phyloP scores from a whole-genome alignment of 2,329 filamentous ascomycete species.

The Gliomastix tumulicola region DNA sequence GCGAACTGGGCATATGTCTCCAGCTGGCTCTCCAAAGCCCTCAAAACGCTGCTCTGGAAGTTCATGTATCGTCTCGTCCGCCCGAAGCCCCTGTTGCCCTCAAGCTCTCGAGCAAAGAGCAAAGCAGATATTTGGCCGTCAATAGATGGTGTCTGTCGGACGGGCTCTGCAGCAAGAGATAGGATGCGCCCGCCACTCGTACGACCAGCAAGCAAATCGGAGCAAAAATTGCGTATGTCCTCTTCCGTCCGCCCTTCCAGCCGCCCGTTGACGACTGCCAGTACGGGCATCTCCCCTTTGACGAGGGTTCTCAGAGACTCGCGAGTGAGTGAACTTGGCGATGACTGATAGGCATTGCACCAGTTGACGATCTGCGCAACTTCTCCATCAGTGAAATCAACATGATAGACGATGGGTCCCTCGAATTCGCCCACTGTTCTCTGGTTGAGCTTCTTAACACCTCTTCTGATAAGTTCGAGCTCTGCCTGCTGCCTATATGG shows the following conservation, averaged over 20 bases:
- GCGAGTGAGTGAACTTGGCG: slow-evolving; percentile 2
- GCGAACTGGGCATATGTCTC: slow-evolving; percentile 47
- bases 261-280: slow-evolving; percentile 10
- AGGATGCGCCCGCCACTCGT: slow-evolving; percentile 13
- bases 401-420: slow-evolving; percentile 25
- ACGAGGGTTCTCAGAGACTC: slow-evolving; percentile 3
- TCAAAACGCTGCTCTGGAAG: slow-evolving; percentile 36
- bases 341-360: slow-evolving; percentile 7
- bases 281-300: slow-evolving; percentile 11
- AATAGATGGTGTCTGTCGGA: too few species aligned
- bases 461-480: slow-evolving; percentile 17
- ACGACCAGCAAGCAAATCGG: slow-evolving; percentile 18
- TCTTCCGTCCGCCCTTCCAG: slow-evolving; percentile 14
- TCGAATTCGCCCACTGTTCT: too few species aligned
- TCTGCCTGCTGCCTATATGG: slow-evolving; percentile 17
- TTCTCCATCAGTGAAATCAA: slow-evolving; percentile 36
- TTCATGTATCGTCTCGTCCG: slow-evolving; percentile 32
- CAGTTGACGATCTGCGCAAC: slow-evolving; percentile 15
- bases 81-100: slow-evolving; percentile 35
- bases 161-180: too few species aligned
- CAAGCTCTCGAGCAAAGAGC: slow-evolving; percentile 40
- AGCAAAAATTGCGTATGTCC: slow-evolving; percentile 21
- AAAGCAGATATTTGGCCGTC: slow-evolving; percentile 28
- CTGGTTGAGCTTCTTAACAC: too few species aligned
- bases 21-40: slow-evolving; percentile 42